Conservation (phyloP, 441 rosid species). For the Corymbia citriodora region DNA sequence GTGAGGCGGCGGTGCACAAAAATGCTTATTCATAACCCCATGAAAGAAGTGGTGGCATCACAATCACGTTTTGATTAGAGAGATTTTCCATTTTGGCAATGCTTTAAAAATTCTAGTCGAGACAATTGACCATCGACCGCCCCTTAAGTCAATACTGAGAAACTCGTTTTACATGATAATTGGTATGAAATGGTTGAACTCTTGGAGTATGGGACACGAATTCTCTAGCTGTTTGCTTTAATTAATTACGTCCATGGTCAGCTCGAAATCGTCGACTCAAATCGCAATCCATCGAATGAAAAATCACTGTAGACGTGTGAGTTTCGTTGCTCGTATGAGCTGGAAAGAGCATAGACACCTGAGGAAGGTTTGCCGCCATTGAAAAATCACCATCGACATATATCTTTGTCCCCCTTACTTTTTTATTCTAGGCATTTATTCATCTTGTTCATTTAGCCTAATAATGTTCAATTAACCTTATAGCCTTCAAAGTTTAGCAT, state of each 20-base stretch:
- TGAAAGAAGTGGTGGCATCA: neutral
- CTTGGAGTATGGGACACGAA: neutral
- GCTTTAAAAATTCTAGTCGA: neutral
- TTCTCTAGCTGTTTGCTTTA: neutral
- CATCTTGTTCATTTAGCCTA: neutral
- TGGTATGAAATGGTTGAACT: neutral
- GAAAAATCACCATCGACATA: neutral
- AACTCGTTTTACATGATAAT: too few species aligned
- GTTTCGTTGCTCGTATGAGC: neutral
- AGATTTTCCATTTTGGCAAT: neutral
- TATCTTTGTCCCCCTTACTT: neutral
- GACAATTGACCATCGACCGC: neutral
- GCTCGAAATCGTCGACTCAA: neutral
- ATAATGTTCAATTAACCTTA: neutral
- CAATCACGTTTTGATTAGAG: neutral
- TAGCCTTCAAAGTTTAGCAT: neutral
- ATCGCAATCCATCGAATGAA: neutral
- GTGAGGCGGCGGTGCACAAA: neutral
- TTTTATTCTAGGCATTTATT: neutral
- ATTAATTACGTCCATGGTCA: neutral
- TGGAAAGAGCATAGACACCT: neutral
- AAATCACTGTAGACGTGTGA: neutral
- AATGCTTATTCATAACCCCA: neutral
- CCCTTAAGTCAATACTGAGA: neutral
- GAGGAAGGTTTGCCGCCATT: accelerated